phyloP scores from a whole-genome alignment of 352 stramenopile species.

The Peronospora belbahrii region DNA sequence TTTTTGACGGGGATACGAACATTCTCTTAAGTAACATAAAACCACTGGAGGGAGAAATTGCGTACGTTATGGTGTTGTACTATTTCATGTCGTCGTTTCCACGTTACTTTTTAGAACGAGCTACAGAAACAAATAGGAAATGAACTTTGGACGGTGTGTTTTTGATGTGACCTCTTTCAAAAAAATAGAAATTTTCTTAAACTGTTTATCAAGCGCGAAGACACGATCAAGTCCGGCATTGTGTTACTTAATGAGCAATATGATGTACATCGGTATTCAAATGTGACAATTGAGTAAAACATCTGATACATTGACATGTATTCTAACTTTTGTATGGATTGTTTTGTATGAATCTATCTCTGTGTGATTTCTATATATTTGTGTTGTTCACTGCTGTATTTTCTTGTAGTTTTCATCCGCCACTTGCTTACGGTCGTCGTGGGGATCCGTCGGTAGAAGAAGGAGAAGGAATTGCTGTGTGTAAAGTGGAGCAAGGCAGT shows the following conservation, averaged over 20 bases:
- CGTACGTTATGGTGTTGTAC: conserved; percentile 32
- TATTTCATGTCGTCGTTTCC: too few relatives aligned
- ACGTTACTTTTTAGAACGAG: too few relatives aligned
- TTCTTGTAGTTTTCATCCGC: conserved; percentile 54
- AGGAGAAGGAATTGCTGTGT: conserved; percentile 64
- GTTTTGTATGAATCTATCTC: too few relatives aligned
- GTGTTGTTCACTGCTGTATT: too few relatives aligned
- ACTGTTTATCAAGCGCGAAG: conserved; percentile 74
- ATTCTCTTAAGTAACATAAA: conserved; percentile 51
- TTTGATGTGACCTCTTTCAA: too few relatives aligned
- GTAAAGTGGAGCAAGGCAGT: conserved; percentile 42
- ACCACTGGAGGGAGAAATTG: conserved; percentile 52
- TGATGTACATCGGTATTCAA: conserved; percentile 66
- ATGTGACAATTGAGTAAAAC: too few relatives aligned
- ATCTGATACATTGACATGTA: too few relatives aligned
- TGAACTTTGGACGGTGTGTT: too few relatives aligned
- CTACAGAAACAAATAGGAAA: too few relatives aligned
- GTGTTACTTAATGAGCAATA: conserved; percentile 71
- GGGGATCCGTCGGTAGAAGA: conserved; percentile 58
- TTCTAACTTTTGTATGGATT: too few relatives aligned
- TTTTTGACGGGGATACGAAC: conserved; percentile 50
- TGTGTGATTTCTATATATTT: too few relatives aligned
- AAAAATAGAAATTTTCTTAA: conserved; percentile 43
- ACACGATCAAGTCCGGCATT: conserved; percentile 65
- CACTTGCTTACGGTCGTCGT: conserved; percentile 65